A percentile compares a stretch with the other conserved stretches of the same genome.
Evolutionary conservation across 345 rosid genomes (phyloP).

Genomic region (Aquilaria sinensis): DNA sequence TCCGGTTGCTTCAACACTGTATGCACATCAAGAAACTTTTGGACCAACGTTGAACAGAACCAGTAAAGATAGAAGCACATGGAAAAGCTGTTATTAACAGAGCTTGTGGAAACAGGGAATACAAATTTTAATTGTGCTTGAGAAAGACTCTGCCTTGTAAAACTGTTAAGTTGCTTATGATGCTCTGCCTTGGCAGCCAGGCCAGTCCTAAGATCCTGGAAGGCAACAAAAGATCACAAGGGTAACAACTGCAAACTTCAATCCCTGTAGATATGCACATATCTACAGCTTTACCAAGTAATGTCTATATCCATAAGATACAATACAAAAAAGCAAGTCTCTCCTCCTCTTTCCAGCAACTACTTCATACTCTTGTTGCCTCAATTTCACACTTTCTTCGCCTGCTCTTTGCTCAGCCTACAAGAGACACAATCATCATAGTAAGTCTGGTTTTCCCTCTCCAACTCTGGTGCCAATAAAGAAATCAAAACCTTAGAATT

Average conservation of each 20-base stretch:
- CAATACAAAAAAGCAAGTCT: constrained; percentile 64
- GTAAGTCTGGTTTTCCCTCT: too few species aligned
- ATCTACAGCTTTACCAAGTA: background rate
- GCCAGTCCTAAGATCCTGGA: constrained; percentile 84
- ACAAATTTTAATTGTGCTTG: background rate
- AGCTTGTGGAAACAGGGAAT: background rate
- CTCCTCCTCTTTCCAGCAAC: constrained; percentile 66
- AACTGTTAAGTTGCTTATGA: constrained; percentile 77
- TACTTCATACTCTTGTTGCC: constrained; percentile 69
- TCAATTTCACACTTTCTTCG: constrained; percentile 75
- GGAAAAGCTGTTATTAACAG: constrained; percentile 13
- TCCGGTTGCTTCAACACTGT: constrained; percentile 42
- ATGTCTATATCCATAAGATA: background rate
- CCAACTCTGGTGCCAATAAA: too few species aligned
- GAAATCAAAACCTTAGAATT: too few species aligned
- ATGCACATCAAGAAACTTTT: constrained; percentile 85
- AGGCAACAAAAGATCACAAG: constrained; percentile 7
- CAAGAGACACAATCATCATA: too few species aligned
- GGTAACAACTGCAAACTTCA: background rate
- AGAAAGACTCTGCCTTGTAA: constrained; percentile 58
- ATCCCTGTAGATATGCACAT: background rate
- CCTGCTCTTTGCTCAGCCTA: constrained; percentile 36
- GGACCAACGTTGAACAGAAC: constrained; percentile 98
- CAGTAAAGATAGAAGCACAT: constrained; percentile 37
- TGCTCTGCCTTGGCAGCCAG: constrained; percentile 97